Conservation (phyloP, 805 yeast species). For the Hyphopichia homilentoma region DNA sequence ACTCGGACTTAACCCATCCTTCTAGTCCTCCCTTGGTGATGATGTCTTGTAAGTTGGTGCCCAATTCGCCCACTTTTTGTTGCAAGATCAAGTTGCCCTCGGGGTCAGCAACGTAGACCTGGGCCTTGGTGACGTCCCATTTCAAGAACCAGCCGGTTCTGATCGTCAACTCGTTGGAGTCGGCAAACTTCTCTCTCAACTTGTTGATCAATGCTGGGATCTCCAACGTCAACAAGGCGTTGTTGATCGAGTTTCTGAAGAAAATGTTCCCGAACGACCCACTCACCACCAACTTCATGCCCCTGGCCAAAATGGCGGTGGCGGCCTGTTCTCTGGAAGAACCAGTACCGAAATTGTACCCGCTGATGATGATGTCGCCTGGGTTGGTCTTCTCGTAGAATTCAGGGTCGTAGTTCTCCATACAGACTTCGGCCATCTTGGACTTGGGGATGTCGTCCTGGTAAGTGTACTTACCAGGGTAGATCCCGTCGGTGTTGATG, state of each 20-base stretch:
- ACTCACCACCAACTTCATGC: conserved; percentile 86
- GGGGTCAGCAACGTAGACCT: conserved; percentile 72
- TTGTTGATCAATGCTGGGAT: conserved; percentile 80
- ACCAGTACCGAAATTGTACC: conserved; percentile 97
- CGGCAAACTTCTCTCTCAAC: conserved; percentile 65
- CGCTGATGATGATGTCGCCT: conserved; percentile 87
- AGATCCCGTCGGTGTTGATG: conserved; percentile 96
- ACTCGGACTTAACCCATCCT: conserved; percentile 91
- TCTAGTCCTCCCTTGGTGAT: conserved; percentile 97
- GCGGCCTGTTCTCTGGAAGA: conserved; percentile 99
- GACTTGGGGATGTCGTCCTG: conserved; percentile 95
- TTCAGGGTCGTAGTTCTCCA: conserved; percentile 96
- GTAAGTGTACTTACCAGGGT: conserved; percentile 98
- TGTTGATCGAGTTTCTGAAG: conserved; percentile 92
- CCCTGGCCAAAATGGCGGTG: conserved; percentile 93
- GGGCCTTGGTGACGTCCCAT: conserved; percentile 89
- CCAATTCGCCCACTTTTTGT: conserved; percentile 93
- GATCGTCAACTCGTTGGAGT: conserved; percentile 70
- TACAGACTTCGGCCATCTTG: conserved; percentile 98
- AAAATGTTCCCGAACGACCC: conserved; percentile 98
- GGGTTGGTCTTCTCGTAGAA: conserved; percentile 77
- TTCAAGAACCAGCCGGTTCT: conserved; percentile 91
- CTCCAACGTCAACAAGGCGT: conserved; percentile 90
- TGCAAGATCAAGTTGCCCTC: conserved; percentile 59
- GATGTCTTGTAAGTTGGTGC: conserved; percentile 92